Evolutionary conservation across 164 flowering plant species (phyloP).

Genomic region (grape (Vitis vinifera)): DNA sequence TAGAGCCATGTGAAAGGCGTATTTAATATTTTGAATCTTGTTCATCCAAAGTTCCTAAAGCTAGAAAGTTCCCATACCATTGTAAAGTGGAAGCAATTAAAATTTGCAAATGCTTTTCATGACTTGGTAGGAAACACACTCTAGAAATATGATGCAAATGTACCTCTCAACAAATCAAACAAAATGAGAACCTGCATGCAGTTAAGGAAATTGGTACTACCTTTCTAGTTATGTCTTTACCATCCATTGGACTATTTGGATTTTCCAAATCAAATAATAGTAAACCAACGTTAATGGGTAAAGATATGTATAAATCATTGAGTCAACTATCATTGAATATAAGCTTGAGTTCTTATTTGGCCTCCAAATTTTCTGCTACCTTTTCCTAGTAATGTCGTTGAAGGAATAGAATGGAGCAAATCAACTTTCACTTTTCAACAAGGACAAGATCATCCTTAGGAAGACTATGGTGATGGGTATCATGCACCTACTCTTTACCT

Average conservation of each 20-base stretch:
- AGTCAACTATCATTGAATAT: conserved; percentile 40
- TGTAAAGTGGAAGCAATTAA: conserved; percentile 32
- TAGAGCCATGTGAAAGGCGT: conserved; percentile 39
- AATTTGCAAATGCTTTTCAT: conserved; percentile 46
- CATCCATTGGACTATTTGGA: conserved; percentile 21
- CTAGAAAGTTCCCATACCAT: conserved; percentile 9
- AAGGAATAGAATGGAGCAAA: conserved; percentile 40
- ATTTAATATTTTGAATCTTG: conserved; percentile 32
- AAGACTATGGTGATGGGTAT: too few species aligned
- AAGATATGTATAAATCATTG: conserved; percentile 34
- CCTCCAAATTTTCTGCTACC: conserved; percentile 25
- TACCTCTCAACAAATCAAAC: conserved; percentile 22
- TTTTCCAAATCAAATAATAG: conserved; percentile 25
- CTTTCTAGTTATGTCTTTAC: conserved; percentile 23
- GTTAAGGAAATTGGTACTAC: conserved; percentile 19
- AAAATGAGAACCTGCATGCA: conserved; percentile 25
- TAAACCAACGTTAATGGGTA: conserved; percentile 22
- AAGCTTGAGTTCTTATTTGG: conserved; percentile 29
- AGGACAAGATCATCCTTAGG: conserved; percentile 20
- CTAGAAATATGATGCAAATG: conserved; percentile 20
- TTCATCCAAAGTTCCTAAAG: conserved; percentile 29
- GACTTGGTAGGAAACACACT: conserved; percentile 77
- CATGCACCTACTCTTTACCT: too few species aligned
- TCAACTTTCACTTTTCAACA: conserved; percentile 33
- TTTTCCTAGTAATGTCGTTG: conserved; percentile 23